These are phyloP conservation scores for Pugionium cornutum DNA, from an alignment of 345 rosid species.

Conservation along the genomic window DNA sequence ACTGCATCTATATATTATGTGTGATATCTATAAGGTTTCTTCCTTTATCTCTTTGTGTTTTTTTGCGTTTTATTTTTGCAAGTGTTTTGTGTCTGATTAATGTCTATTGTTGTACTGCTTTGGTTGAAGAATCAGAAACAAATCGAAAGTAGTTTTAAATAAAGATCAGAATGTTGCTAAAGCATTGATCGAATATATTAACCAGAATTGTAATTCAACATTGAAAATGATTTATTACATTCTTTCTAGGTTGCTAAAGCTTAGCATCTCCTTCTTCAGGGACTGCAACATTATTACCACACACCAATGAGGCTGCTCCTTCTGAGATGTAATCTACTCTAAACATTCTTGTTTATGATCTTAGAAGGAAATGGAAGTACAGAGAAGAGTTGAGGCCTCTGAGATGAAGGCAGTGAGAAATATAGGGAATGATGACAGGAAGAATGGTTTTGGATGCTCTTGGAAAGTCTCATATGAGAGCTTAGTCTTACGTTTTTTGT, in stretches of 20 bases:
- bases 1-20: too few species aligned
- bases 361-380: conserved; percentile 40
- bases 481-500: conserved; percentile 36
- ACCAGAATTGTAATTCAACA: conserved; percentile 44
- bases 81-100: too few species aligned
- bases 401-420: conserved; percentile 4
- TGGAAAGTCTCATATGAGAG: conserved; percentile 41
- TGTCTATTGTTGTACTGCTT: too few species aligned
- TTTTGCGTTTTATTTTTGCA: too few species aligned
- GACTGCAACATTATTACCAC: conserved; percentile 29
- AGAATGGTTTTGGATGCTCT: conserved; percentile 22
- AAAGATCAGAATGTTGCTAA: conserved; percentile 64
- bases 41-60: too few species aligned
- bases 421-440: conserved; percentile 27
- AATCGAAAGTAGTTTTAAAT: conserved; percentile 49
- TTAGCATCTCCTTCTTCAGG: conserved; percentile 35
- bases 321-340: conserved; percentile 36
- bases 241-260: conserved; percentile 1
- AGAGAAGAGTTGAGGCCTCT: conserved; percentile 34
- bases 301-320: conserved; percentile 7
- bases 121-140: conserved; percentile 41
- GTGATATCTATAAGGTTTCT: too few species aligned
- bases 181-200: conserved; percentile 57
- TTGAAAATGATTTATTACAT: conserved; percentile 5
- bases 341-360: background rate